phyloP scores from a whole-genome alignment of 306 rosid genomes.

The Prunus mira region DNA sequence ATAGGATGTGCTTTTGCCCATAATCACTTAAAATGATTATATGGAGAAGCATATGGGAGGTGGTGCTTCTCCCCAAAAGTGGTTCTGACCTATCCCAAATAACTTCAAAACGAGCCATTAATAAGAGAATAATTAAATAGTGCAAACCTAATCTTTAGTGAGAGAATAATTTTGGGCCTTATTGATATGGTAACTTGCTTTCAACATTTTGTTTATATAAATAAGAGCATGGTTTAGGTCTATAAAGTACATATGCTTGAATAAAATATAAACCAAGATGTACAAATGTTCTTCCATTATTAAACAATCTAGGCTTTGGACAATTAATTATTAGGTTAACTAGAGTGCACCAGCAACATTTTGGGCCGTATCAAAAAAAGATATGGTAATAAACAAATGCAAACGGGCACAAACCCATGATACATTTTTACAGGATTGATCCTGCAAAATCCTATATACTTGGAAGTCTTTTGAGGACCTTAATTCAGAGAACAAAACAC shows the following conservation, averaged over 20 bases:
- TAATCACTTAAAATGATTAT: too few relatives aligned
- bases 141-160: too few relatives aligned
- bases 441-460: neutral
- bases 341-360: neutral
- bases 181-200: too few relatives aligned
- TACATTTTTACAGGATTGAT: neutral
- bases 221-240: neutral
- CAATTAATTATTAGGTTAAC: neutral
- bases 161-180: too few relatives aligned
- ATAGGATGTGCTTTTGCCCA: accelerated
- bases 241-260: neutral
- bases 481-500: slow-evolving; percentile 1
- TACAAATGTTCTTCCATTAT: neutral
- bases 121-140: too few relatives aligned
- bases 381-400: slow-evolving; percentile 4
- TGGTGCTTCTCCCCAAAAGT: too few relatives aligned
- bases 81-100: too few relatives aligned
- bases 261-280: neutral
- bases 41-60: too few relatives aligned
- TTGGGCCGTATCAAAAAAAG: too few relatives aligned
- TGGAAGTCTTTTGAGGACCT: slow-evolving; percentile 10
- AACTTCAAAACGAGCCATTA: too few relatives aligned
- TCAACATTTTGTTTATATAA: neutral
- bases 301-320: neutral
- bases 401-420: neutral